These are phyloP conservation scores for Dryas drummondii DNA, from an alignment of 306 rosid genomes.

Conservation along the genomic window DNA sequence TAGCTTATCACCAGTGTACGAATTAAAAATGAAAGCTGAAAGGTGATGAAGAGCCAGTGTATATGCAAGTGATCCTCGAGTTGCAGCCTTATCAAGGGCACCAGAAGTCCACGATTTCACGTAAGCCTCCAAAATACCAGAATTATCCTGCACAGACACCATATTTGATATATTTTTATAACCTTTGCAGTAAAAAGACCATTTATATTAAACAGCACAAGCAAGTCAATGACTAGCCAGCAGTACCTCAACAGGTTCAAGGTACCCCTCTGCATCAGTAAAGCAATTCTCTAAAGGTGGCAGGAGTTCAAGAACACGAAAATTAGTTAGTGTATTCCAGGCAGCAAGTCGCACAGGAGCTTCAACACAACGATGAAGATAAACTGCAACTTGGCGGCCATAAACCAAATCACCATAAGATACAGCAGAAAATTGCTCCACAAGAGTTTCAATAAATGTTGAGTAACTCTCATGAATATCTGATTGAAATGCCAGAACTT, in stretches of 20 bases:
- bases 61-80: conserved; percentile 67
- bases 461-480: conserved; percentile 77
- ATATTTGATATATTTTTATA: conserved; percentile 11
- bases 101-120: conserved; percentile 83
- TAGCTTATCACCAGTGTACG: conserved; percentile 41
- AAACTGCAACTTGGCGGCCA: conserved; percentile 87
- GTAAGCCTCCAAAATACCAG: conserved; percentile 70
- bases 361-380: conserved; percentile 76
- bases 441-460: conserved; percentile 73
- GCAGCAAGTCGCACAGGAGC: conserved; percentile 69
- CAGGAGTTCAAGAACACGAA: conserved; percentile 84
- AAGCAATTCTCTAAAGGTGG: conserved; percentile 76
- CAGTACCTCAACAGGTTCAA: conserved; percentile 82
- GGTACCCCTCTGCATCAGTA: conserved; percentile 72
- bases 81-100: conserved; percentile 80
- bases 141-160: conserved; percentile 58
- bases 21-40: conserved; percentile 60
- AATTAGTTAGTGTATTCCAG: conserved; percentile 74
- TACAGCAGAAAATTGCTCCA: conserved; percentile 83
- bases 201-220: conserved; percentile 1
- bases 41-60: conserved; percentile 74
- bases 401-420: conserved; percentile 81
- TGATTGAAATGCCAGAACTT: conserved; percentile 64
- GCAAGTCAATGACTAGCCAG: conserved; percentile 5
- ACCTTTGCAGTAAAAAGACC: not conserved